phyloP scores from a whole-genome alignment of 202 grass and related monocot genomes.

The Panicum virgatum region DNA sequence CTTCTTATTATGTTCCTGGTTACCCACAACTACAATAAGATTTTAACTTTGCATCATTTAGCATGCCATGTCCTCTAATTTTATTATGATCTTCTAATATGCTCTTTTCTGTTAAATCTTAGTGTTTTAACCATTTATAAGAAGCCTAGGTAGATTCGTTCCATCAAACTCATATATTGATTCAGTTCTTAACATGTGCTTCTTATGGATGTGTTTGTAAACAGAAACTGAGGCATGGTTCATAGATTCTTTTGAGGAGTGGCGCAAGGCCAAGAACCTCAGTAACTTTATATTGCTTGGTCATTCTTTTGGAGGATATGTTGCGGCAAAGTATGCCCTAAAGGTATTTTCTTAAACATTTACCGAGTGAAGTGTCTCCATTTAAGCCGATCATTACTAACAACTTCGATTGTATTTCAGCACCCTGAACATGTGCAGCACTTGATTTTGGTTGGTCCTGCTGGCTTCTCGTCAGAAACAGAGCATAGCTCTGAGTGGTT shows the following conservation, averaged over 20 bases:
- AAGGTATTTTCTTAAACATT: constrained; percentile 49
- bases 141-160: not conserved
- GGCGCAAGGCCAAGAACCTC: constrained; percentile 96
- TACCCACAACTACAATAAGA: not conserved
- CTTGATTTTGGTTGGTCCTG: constrained; percentile 93
- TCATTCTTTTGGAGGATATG: constrained; percentile 97
- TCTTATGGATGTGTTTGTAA: constrained; percentile 31
- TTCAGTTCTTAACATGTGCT: constrained; percentile 16
- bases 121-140: not conserved
- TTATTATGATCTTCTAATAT: not conserved
- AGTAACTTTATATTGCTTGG: constrained; percentile 96
- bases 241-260: constrained; percentile 98
- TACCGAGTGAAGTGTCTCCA: not conserved
- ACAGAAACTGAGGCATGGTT: constrained; percentile 99
- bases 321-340: constrained; percentile 88
- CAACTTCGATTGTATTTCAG: constrained; percentile 45
- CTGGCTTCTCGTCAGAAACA: constrained; percentile 85
- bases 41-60: not conserved
- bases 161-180: not conserved
- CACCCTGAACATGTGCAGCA: constrained; percentile 95
- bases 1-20: constrained; percentile 1
- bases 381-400: constrained; percentile 26
- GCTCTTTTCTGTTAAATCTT: not conserved
- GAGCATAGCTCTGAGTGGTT: constrained; percentile 80
- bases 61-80: constrained; percentile 11